These are phyloP conservation scores for Phytopythium cucurbitacearum DNA, from an alignment of 352 stramenopile species.

Conservation along the genomic window DNA sequence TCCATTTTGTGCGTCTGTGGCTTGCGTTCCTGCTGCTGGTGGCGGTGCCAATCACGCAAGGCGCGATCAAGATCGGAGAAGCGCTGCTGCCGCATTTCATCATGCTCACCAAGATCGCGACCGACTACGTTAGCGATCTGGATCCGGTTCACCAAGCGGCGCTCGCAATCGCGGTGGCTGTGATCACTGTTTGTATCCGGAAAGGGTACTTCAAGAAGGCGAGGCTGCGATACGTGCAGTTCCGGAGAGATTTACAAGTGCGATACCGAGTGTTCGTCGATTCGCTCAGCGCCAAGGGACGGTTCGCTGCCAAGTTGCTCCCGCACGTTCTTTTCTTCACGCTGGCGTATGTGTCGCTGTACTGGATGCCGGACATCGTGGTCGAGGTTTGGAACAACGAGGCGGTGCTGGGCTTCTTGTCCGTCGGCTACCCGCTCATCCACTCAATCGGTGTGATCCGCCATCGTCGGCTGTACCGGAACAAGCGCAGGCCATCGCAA, in stretches of 20 bases:
- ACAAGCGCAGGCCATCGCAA: slow-evolving; percentile 7
- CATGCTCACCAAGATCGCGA: slow-evolving; percentile 23
- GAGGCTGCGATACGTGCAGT: slow-evolving; percentile 41
- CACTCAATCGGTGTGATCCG: slow-evolving; percentile 64
- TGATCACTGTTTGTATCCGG: slow-evolving; percentile 49
- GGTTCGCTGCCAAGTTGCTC: slow-evolving; percentile 49
- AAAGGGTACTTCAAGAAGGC: slow-evolving; percentile 63
- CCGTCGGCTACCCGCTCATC: slow-evolving; percentile 57
- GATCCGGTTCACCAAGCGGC: slow-evolving; percentile 56
- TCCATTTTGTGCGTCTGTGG: slow-evolving; percentile 63
- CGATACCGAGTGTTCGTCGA: slow-evolving; percentile 65
- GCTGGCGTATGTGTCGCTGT: slow-evolving; percentile 51
- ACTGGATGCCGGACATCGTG: slow-evolving; percentile 42
- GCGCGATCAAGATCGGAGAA: slow-evolving; percentile 38
- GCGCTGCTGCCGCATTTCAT: slow-evolving; percentile 65
- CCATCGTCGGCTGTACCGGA: slow-evolving; percentile 40
- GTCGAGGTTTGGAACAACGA: slow-evolving; percentile 55
- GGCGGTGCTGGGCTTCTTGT: slow-evolving; percentile 50
- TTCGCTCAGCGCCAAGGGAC: slow-evolving; percentile 69
- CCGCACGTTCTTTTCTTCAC: slow-evolving; percentile 66
- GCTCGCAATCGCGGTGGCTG: slow-evolving; percentile 19
- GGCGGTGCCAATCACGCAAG: slow-evolving; percentile 37
- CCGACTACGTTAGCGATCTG: slow-evolving; percentile 42
- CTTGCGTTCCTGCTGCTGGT: slow-evolving; percentile 42
- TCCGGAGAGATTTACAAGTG: slow-evolving; percentile 44